Percentiles rank a stretch among this genome's conserved stretches.
Conservation (phyloP, 83 land plant species). For the Larix sibirica region DNA sequence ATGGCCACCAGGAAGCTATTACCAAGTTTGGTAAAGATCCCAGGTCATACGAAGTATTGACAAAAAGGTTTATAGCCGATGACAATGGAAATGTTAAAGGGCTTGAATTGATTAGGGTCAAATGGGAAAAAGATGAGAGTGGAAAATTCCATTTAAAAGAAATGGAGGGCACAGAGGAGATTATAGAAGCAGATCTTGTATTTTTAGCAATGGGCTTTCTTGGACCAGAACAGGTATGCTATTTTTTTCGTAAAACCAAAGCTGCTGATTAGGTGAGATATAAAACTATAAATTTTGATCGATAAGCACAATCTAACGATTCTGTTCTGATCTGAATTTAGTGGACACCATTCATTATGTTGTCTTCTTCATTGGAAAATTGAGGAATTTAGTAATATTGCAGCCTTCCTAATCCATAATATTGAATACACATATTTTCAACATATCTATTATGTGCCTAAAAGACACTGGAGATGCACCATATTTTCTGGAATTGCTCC, state of each 20-base stretch:
- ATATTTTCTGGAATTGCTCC: background rate
- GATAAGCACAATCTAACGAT: background rate
- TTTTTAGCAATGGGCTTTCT: constrained; percentile 96
- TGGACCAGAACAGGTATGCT: constrained; percentile 90
- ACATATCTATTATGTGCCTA: no score
- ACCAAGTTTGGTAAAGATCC: constrained; percentile 95
- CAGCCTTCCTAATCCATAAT: background rate
- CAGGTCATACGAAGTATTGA: constrained; percentile 82
- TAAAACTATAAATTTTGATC: background rate
- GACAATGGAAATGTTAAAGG: constrained; percentile 80
- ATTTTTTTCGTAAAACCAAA: background rate
- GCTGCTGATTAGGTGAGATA: background rate
- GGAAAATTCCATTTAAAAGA: constrained; percentile 85
- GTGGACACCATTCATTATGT: background rate
- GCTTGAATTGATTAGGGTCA: constrained; percentile 75
- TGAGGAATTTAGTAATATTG: background rate
- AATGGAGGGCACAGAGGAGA: constrained; percentile 81
- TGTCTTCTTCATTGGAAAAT: background rate
- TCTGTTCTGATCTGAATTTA: background rate
- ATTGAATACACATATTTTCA: background rate
- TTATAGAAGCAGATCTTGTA: constrained; percentile 89
- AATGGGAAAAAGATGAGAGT: constrained; percentile 85
- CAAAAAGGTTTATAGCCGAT: constrained; percentile 87
- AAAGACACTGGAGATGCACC: no score
- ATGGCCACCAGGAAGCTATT: constrained; percentile 96